A percentile compares a stretch with the other conserved stretches of the same genome.
Conservation (phyloP, 2,329 filamentous ascomycete species). For the Diaporthe sp. region DNA sequence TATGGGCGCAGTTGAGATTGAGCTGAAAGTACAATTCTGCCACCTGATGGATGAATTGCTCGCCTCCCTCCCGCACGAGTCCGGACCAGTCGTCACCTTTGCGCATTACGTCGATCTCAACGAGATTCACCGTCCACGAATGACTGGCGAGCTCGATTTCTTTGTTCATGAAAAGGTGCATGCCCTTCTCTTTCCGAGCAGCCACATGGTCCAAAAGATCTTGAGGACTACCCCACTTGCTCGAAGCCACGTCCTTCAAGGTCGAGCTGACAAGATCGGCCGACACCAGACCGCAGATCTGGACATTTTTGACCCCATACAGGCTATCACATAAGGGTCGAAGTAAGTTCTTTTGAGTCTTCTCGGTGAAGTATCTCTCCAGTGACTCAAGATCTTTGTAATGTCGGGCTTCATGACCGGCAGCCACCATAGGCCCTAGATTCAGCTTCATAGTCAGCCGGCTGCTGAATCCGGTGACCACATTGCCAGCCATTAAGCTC, state of each 20-base stretch:
- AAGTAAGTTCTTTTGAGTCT: background rate
- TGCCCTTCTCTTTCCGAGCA: background rate
- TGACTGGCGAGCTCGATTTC: accelerated
- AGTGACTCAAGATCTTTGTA: background rate
- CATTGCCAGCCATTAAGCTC: accelerated
- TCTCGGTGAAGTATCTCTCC: background rate
- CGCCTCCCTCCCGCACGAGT: background rate
- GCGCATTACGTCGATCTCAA: background rate
- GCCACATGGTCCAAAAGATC: background rate
- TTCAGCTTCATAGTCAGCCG: background rate
- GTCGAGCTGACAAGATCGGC: background rate
- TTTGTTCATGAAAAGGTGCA: background rate
- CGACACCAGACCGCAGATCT: background rate
- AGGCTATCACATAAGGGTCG: background rate
- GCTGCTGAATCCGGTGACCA: background rate
- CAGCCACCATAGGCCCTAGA: background rate
- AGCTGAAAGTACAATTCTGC: background rate
- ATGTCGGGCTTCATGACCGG: background rate
- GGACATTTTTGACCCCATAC: background rate
- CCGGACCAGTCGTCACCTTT: background rate
- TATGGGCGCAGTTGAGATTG: background rate
- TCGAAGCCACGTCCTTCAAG: background rate
- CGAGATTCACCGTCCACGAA: background rate
- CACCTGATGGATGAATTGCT: background rate
- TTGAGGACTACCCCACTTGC: background rate